Base-by-base conservation (phyloP, 179 eudicot species). In the Nepenthes alata region DNA sequence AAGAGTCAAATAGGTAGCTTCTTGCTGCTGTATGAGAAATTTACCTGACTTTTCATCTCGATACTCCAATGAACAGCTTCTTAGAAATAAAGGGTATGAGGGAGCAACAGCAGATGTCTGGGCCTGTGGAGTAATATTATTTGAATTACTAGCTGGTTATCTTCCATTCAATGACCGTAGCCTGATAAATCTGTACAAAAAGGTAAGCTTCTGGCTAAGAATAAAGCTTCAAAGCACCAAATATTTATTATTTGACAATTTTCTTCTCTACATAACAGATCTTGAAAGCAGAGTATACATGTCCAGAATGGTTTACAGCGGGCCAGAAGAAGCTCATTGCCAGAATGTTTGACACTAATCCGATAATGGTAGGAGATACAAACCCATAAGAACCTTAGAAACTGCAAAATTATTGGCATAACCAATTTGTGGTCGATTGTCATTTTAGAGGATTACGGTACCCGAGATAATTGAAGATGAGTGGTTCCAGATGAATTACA, bases 71-170 rank as follows among this genome's bases (percentile, higher is more conserved):
- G 55, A 45, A 48, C 72, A 82, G 87, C 69, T 82, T 39, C 65
- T 82, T 44, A 64, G 39, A 57, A 75, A 70, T 50, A 77, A 77
- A 67, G 78, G 74, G 15, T 82, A 82, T 13, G 84, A 82, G 15
- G 87, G 87, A 61, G 80, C 84, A 41, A 82, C 80, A 25, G 84
- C 84, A 54, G 87, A 82, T 70, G 71, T 77, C 16, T 82, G 87
- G 87, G 73, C 87, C 16, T 82, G 87, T 61, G 87, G 87, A 53
- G 87, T 82, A 37, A 70, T 82, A 58, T 72, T 82, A 53, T 82
- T 72, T 15, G 87, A 82, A 72, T 11, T 77, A 55, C 80, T 80
- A 49, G 81, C 84, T 25, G 84, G 87, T 45, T 36, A 59, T 72
- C 72, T 82, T 2, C 84, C 87, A 47, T 82, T 82, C 56, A 67